Evolutionary conservation across 1,284 basidiomycete species (phyloP).

Genomic region (Boletellus deceptivus): DNA sequence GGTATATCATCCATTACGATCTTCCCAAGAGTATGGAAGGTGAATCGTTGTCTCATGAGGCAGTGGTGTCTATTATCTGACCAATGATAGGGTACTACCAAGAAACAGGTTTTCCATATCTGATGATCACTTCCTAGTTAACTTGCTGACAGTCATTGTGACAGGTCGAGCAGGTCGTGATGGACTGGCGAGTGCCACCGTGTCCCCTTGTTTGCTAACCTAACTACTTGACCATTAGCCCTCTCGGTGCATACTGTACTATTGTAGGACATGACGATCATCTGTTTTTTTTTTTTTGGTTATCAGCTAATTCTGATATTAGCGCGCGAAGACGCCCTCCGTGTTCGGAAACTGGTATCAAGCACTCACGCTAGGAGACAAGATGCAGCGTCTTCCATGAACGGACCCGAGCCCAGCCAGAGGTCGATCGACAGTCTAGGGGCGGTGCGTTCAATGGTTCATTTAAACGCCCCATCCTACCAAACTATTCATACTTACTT

Average conservation of each 20-base stretch:
- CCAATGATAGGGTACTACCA: slow-evolving; percentile 73
- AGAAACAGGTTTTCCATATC: slow-evolving; percentile 62
- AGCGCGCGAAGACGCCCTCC: slow-evolving; percentile 76
- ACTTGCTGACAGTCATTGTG: background rate
- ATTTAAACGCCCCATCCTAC: background rate
- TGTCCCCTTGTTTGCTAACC: background rate
- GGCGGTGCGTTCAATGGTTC: slow-evolving; percentile 54
- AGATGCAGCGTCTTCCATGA: slow-evolving; percentile 38
- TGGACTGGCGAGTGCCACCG: slow-evolving; percentile 53
- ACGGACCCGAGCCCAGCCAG: slow-evolving; percentile 63
- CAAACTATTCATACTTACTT: background rate
- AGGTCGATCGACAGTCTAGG: slow-evolving; percentile 63
- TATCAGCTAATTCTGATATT: slow-evolving; percentile 5
- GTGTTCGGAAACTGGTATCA: slow-evolving; percentile 53
- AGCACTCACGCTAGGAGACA: slow-evolving; percentile 46
- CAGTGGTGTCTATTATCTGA: background rate
- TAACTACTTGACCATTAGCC: slow-evolving; percentile 43
- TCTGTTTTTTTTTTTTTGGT: background rate
- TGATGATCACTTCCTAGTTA: slow-evolving; percentile 1
- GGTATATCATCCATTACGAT: slow-evolving; percentile 78
- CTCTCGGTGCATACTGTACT: slow-evolving; percentile 78
- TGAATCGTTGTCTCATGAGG: slow-evolving; percentile 26
- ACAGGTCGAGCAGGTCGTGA: slow-evolving; percentile 82
- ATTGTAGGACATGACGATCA: slow-evolving; percentile 50
- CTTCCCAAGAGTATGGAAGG: slow-evolving; percentile 84